Conservation (phyloP, 1,284 basidiomycete genomes). For the Anthracocystis walkeri region DNA sequence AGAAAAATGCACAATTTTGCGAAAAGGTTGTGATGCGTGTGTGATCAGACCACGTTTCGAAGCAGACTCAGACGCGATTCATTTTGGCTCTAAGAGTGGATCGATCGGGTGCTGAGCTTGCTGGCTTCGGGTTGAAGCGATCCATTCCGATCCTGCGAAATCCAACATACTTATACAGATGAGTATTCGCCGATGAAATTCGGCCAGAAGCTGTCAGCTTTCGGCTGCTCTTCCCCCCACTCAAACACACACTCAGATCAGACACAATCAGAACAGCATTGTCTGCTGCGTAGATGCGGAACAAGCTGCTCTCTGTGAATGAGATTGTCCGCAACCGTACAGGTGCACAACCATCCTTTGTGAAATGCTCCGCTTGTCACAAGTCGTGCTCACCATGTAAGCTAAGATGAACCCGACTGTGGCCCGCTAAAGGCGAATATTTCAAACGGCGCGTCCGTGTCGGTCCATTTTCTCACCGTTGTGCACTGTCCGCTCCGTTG, state of each 20-base stretch:
- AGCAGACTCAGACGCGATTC: background rate
- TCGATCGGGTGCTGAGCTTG: conserved; percentile 3
- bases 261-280: background rate
- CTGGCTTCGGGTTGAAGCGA: background rate
- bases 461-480: conserved; percentile 2
- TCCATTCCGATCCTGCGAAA: background rate
- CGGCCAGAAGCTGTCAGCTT: background rate
- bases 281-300: background rate
- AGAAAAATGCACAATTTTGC: background rate
- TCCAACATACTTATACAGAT: background rate
- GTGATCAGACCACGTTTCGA: conserved; percentile 13
- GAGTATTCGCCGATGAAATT: conserved; percentile 3
- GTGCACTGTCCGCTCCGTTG: background rate
- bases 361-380: no score
- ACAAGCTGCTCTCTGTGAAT: background rate
- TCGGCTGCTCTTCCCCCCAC: background rate
- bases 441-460: background rate
- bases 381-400: background rate
- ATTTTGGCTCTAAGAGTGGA: background rate
- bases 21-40: background rate
- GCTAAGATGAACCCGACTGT: background rate
- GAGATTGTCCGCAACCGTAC: no score
- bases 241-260: background rate
- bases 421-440: conserved; percentile 5
- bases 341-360: background rate